Base-by-base conservation (phyloP, 1,284 basidiomycete species). In the Clitocybe nebularis region DNA sequence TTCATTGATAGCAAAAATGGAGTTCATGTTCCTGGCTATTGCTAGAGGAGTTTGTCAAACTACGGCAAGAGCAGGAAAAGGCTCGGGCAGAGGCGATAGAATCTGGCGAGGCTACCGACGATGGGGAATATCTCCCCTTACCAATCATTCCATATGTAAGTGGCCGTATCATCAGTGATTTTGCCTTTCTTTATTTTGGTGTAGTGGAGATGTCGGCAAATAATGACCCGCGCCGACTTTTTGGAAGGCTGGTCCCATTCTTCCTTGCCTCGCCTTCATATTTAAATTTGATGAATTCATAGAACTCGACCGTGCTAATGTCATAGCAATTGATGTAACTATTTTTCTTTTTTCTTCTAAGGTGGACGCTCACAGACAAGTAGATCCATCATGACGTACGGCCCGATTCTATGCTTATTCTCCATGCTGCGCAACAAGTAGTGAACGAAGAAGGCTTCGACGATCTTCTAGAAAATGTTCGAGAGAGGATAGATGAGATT, bases 211-310 rank as follows among this genome's bases (percentile, higher is more conserved):
- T 84, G 80, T 58, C 67, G 80, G 25, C 78, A 85, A 57, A 81
- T 92, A 39, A 91, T 89, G 89, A 91, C 88, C 0, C 69, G 89
- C 21, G 68, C 87, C 2, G 89, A 91, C 61, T 92, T 88, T 57
- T 64, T 92, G 47, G 84, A 86, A 59, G 77, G 79, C 84, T 37
- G 14, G 66, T 49, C 34, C 44, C 30, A 7, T 29, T 14, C 13
- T 21, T 36, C 26, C 26, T 39, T 10, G n/a, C 40, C 29, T 13
- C 22, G 17, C 38, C 39, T 41, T 25, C 3, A 36, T 34, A 8
- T 22, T 26, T 46, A 30, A 34, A 45, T 49, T 22, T 54, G 28
- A 40, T 43, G 44, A 9, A n/a, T 25, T n/a, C 4, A 13, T 51
- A 82, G 81, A 79, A 37, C 71, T 87, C 26, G 81, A 84, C 59